A percentile compares a stretch with the other conserved stretches of the same genome.
Conservation (phyloP, 2,329 filamentous ascomycete genomes). For the Cercospora citrullina region DNA sequence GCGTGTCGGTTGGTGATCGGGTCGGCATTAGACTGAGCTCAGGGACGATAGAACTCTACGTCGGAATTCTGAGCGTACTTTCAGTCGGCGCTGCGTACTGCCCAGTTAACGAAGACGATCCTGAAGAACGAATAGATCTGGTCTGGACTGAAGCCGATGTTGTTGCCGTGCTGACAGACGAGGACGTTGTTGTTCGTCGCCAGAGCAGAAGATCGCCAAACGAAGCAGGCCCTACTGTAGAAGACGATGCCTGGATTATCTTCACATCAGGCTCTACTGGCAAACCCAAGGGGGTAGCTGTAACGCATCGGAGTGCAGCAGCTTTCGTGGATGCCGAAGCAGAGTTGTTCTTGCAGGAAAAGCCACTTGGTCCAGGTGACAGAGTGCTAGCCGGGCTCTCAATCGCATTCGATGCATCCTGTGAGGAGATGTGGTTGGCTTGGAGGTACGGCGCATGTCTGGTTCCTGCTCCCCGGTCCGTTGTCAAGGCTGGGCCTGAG, state of each 20-base stretch:
- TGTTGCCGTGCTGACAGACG: slow-evolving; percentile 5
- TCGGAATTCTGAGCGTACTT: slow-evolving; percentile 34
- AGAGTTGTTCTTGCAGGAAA: slow-evolving; percentile 2
- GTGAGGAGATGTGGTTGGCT: slow-evolving; percentile 12
- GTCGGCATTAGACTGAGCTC: slow-evolving; percentile 25
- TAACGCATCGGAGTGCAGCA: slow-evolving; percentile 14
- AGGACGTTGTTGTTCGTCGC: neutral
- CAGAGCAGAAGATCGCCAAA: neutral
- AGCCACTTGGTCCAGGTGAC: slow-evolving; percentile 8
- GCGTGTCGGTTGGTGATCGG: slow-evolving; percentile 13
- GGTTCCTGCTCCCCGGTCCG: neutral
- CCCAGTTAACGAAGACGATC: slow-evolving; percentile 22
- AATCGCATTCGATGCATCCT: slow-evolving; percentile 11
- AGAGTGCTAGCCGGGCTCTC: slow-evolving; percentile 7
- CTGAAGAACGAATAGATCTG: slow-evolving; percentile 31
- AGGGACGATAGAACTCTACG: slow-evolving; percentile 14
- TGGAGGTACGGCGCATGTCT: slow-evolving; percentile 8
- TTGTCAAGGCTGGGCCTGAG: slow-evolving; percentile 10
- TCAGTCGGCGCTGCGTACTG: slow-evolving; percentile 36
- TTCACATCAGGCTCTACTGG: slow-evolving; percentile 20
- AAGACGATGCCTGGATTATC: slow-evolving; percentile 12
- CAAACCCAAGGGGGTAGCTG: slow-evolving; percentile 17
- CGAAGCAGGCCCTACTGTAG: neutral
- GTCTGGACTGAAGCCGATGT: slow-evolving; percentile 33
- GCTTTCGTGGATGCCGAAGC: slow-evolving; percentile 14